Evolutionary conservation across 2,329 filamentous ascomycete species (phyloP), one percentile per base, ranked within the genome.

Genomic region (Nannizzia gypsea): DNA sequence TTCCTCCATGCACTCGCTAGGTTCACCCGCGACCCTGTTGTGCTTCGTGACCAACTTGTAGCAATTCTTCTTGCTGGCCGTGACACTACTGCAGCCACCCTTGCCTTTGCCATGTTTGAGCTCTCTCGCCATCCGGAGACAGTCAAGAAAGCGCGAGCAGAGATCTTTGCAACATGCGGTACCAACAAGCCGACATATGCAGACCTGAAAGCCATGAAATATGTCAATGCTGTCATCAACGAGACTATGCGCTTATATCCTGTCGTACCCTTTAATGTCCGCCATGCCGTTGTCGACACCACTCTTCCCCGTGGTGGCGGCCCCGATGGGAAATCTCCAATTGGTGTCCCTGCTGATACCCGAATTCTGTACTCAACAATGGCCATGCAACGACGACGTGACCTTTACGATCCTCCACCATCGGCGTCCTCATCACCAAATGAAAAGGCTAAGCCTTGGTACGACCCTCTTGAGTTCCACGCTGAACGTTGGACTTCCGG

Each of bases 131-230:
- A 89, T 65, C 89, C 90, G 0, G 76, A 82, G 1, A 79, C 83
- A 1, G 81, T 90, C 2, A 71, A 76, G 58, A 88, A 84, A 69
- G 79, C 96, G 57, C 84, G 90, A 24, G 73, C 76, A 24, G 90
- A 96, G 72, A 90, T 96, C 67, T 71, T 85, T 26, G 70, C 80
- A 1, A 77, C 78, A 0, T 81, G 96, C 3, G 90, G 90, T 1
- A 75, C 82, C 13, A 77, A 8, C 66, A 74, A 71, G 57, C 73
- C 71, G 0, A 90, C 86, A 0, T 96, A 95, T 71, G 80, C 83
- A 11, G 83, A 96, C 69, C 79, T 96, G 61, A 96, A 95, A 77
- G 80, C 80, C 64, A 95, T 96, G 90, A 86, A 87, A 67, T 96
- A 92, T 71, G 81, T 93, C 15, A 78, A 74, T 54, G 74, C 85